These are phyloP conservation scores for Claviceps cyperi DNA, from an alignment of 2,329 filamentous ascomycete genomes.

Conservation along the genomic window DNA sequence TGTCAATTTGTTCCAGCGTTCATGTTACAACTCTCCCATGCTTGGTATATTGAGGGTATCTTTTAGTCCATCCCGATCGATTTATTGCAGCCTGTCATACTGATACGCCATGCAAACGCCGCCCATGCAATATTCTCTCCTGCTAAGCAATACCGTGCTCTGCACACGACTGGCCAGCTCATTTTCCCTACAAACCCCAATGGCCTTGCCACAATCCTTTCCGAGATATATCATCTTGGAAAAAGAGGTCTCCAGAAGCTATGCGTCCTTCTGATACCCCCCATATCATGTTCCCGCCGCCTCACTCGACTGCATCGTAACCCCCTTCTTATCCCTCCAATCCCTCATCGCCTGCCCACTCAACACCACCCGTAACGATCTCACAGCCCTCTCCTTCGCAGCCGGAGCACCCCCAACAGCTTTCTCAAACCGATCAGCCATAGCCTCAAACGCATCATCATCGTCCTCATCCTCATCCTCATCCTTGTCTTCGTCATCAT, in stretches of 20 bases:
- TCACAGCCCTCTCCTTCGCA: slow-evolving; percentile 29
- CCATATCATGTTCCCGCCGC: slow-evolving; percentile 8
- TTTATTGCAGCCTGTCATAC: neutral
- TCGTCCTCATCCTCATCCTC: slow-evolving; percentile 28
- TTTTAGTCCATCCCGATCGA: neutral
- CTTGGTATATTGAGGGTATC: slow-evolving; percentile 1
- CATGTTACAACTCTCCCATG: neutral
- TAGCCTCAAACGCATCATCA: slow-evolving; percentile 40
- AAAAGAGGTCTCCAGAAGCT: neutral
- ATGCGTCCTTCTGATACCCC: neutral
- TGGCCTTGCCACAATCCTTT: neutral
- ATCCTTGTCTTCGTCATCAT: no score
- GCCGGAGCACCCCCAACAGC: slow-evolving; percentile 31
- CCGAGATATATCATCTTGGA: neutral
- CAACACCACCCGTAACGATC: slow-evolving; percentile 47
- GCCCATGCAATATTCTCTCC: neutral
- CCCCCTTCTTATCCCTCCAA: slow-evolving; percentile 32
- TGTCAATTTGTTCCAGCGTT: slow-evolving; percentile 1
- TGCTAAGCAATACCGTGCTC: neutral
- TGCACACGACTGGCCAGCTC: neutral
- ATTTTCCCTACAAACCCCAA: no score
- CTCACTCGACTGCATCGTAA: slow-evolving; percentile 32
- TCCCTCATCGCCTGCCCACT: slow-evolving; percentile 38
- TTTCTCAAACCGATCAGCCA: slow-evolving; percentile 41
- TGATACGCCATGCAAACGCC: neutral